phyloP scores from a whole-genome alignment of 257 asterid species.

The Coffea canephora region DNA sequence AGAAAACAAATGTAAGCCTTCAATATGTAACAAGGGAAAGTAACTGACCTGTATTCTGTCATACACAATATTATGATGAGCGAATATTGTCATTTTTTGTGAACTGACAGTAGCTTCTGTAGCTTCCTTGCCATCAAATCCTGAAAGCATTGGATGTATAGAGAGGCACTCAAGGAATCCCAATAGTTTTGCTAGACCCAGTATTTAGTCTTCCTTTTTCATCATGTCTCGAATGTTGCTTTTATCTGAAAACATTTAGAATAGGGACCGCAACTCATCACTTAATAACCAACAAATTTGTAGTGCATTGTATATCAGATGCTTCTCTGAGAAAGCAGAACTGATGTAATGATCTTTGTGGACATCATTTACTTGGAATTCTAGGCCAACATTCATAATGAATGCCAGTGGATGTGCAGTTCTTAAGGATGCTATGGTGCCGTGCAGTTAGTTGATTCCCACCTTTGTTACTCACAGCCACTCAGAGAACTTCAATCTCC shows the following conservation, averaged over 20 bases:
- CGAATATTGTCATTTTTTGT: constrained; percentile 95
- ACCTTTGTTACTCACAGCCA: not conserved
- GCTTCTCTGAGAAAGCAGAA: not conserved
- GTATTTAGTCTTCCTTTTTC: constrained; percentile 52
- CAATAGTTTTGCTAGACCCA: constrained; percentile 83
- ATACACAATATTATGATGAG: constrained; percentile 90
- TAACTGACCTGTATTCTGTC: constrained; percentile 83
- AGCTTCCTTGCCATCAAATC: constrained; percentile 53
- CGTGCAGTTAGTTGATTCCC: not conserved
- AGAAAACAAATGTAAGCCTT: not conserved
- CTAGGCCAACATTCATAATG: not conserved
- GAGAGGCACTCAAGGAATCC: constrained; percentile 97
- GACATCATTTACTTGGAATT: not conserved
- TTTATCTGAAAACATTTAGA: constrained; percentile 44
- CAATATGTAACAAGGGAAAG: not conserved
- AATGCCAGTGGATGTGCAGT: not conserved
- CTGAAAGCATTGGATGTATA: constrained; percentile 73
- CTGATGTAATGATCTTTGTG: not conserved
- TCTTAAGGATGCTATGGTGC: constrained; percentile 1
- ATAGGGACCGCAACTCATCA: constrained; percentile 5
- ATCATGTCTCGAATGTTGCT: constrained; percentile 41
- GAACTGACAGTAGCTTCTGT: constrained; percentile 51
- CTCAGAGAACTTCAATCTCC: not conserved
- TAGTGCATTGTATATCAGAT: not conserved
- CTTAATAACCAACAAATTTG: not conserved